Evolutionary conservation across 495 filamentous ascomycete species (phyloP).

Genomic region (Aspergillus wentii): DNA sequence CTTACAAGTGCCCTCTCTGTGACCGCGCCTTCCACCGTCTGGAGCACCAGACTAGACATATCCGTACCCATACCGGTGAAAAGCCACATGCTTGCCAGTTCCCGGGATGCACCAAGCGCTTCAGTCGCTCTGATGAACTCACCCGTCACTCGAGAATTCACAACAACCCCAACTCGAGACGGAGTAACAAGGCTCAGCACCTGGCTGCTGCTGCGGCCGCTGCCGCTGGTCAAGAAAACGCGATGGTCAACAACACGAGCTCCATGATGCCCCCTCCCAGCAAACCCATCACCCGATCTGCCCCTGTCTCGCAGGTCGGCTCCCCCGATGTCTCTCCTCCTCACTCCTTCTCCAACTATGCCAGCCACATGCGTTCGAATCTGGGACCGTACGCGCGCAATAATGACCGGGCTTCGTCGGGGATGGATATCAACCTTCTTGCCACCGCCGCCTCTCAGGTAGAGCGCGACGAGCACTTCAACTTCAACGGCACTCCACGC

Average conservation of each 20-base stretch:
- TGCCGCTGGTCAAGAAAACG: slow-evolving; percentile 43
- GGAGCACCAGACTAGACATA: slow-evolving; percentile 97
- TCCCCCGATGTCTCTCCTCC: slow-evolving; percentile 97
- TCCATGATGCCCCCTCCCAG: slow-evolving; percentile 73
- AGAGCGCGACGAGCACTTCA: slow-evolving; percentile 67
- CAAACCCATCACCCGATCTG: slow-evolving; percentile 70
- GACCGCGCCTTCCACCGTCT: slow-evolving; percentile 98
- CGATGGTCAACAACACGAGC: slow-evolving; percentile 45
- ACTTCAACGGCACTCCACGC: slow-evolving; percentile 30
- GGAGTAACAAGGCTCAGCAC: slow-evolving; percentile 84
- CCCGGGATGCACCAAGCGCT: slow-evolving; percentile 93
- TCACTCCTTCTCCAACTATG: slow-evolving; percentile 77
- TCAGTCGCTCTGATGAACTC: slow-evolving; percentile 94
- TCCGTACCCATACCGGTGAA: slow-evolving; percentile 95
- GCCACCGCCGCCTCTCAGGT: slow-evolving; percentile 86
- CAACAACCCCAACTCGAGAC: slow-evolving; percentile 94
- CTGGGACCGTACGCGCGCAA: slow-evolving; percentile 63
- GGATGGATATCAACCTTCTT: slow-evolving; percentile 82
- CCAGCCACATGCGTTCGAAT: slow-evolving; percentile 55
- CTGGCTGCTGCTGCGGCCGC: slow-evolving; percentile 52
- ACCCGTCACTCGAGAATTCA: slow-evolving; percentile 97
- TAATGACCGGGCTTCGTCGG: slow-evolving; percentile 41
- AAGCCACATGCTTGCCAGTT: slow-evolving; percentile 96
- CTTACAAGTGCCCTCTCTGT: slow-evolving; percentile 97
- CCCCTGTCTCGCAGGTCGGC: slow-evolving; percentile 81